A percentile compares a stretch with the other conserved stretches of the same genome.
phyloP scores from a whole-genome alignment of 257 asterid species.

The Solanum appendiculatum region DNA sequence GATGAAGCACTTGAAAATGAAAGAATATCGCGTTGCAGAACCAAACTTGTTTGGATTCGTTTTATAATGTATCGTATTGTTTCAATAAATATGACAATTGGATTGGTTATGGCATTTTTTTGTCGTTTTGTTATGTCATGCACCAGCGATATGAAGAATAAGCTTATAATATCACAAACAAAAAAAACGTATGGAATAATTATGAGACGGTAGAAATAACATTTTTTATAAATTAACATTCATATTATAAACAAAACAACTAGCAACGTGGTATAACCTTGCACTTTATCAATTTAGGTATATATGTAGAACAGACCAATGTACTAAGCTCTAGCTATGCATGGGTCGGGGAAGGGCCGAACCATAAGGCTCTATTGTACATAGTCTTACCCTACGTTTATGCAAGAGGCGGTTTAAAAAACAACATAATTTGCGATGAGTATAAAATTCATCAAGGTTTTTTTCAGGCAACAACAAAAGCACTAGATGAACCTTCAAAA shows the following conservation, averaged over 20 bases:
- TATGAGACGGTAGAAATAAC: neutral
- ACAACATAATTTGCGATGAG: neutral
- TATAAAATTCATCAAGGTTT: neutral
- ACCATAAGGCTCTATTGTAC: neutral
- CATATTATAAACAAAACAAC: neutral
- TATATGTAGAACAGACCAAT: neutral
- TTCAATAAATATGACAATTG: neutral
- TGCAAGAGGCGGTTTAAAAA: neutral
- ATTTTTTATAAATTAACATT: neutral
- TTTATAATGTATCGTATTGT: neutral
- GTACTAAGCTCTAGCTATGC: neutral
- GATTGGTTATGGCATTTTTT: neutral
- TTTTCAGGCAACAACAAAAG: conserved; percentile 43
- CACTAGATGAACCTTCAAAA: conserved; percentile 83
- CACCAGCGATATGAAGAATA: neutral
- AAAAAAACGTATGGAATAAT: neutral
- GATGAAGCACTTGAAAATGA: neutral
- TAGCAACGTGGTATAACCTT: neutral
- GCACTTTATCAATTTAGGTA: neutral
- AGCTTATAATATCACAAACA: neutral
- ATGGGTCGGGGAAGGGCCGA: neutral
- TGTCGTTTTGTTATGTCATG: neutral
- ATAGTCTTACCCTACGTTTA: neutral
- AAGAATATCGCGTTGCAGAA: neutral
- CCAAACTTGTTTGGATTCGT: neutral